Base-by-base conservation (phyloP, 768 basidiomycete genomes). In the Albatrellus ellisii region DNA sequence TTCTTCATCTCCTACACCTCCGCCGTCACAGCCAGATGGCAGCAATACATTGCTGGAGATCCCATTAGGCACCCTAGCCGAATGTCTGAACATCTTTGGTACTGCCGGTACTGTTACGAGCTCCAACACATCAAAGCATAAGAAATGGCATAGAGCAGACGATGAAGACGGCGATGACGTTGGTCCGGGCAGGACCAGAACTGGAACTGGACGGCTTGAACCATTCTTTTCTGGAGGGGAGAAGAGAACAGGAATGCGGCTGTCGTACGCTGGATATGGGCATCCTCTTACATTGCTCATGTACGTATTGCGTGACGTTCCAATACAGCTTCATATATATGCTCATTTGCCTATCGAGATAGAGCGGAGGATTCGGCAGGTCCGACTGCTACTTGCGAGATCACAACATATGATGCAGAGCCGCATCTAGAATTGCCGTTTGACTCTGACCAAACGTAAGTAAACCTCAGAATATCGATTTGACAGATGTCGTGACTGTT, bases 51-150 rank as follows among this genome's bases (percentile, higher is more conserved):
- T 75, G 0, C 84, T 97, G 53, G 88, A 92, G 58, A 71, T 99
- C 43, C 82, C 83, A 2, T 72, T 99, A 28, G 73, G 76, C 56
- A 80, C 79, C 3, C 62, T 97, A 39, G 72, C 95, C 46, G 90
- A 95, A 49, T 91, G 87, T 53, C 67, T 99, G 25, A 92, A 94
- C 53, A 80, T 97, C 42, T 97, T 92, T 53, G 92, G 94, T 22
- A 85, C 89, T 9, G 86, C 83, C 1, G 59, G 60, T 4, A 59
- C 66, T 28, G 54, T 60, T 25, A 52, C 41, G 47, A 50, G 39
- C 32, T 15, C 35, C 41, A n/a, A n/a, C n/a, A n/a, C n/a, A n/a
- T 18, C 49, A 52, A 41, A 36, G 53, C 49, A 7, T 51, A 69
- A 67, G 47, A 65, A 61, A 49, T 74, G 65, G 54, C 66, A 62